Base-by-base conservation (phyloP, 495 filamentous ascomycete species). In the Penicillium pancosmium region DNA sequence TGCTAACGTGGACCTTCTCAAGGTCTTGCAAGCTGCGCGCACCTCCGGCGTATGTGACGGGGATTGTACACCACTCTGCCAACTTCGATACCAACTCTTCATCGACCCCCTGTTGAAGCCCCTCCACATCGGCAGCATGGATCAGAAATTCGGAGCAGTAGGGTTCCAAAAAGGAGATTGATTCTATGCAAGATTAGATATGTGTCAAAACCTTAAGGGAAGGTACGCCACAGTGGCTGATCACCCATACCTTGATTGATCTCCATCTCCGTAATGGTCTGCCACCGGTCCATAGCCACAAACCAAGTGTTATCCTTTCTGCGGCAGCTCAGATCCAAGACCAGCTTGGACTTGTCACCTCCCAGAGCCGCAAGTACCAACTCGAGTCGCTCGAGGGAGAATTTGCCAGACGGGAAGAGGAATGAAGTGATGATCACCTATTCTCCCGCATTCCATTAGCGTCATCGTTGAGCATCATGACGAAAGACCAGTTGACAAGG, bases 211-310 rank as follows among this genome's bases (percentile, higher is more conserved):
- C 5, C 6, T 6, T 59, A 11, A 52, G 3, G 21, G 33, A 23
- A 56, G 2, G 40, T 38, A 16, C 5, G 56, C 34, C 19, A 31
- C 43, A 6, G 19, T 13, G 36, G 36, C 11, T 7, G 7, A 16
- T 31, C 44, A 52, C 21, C 15, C 80, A 51, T 76, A 91, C 94
- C 88, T 78, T 88, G 77, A 66, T 85, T 91, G 55, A 98, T 85
- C 66, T 97, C 93, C 87, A 95, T 92, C 68, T 96, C 91, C 1
- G 94, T 98, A 57, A 98, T 86, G 4, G 90, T 93, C 78, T 97
- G 93, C 94, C 94, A 98, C 73, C 95, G 93, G 70, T 98, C 88
- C 91, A 94, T 98, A 41, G 94, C 93, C 31, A 98, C 93, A 59
- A 91, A 88, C 93, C 94, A 98, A 12, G 84, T 82, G 13, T 84